Evolutionary conservation across 352 stramenopile species (phyloP).

Genomic region (Phytophthora pini): DNA sequence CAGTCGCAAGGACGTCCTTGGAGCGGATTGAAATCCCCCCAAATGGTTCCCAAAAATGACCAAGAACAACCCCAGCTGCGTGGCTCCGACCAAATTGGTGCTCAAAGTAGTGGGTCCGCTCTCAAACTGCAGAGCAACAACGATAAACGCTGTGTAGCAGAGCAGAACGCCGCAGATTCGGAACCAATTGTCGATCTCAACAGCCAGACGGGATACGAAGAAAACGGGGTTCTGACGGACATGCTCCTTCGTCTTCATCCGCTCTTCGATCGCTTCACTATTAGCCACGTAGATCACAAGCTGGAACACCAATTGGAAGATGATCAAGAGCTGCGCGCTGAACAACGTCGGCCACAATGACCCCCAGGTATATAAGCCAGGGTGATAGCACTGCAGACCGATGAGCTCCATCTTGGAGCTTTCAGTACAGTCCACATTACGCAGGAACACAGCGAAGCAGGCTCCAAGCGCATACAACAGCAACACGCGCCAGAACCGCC

Average conservation of each 20-base stretch:
- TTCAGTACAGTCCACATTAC: conserved; percentile 76
- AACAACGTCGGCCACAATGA: conserved; percentile 85
- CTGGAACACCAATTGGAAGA: conserved; percentile 86
- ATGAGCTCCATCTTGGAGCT: conserved; percentile 58
- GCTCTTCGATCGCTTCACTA: conserved; percentile 71
- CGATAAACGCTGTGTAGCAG: conserved; percentile 78
- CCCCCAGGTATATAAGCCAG: conserved; percentile 61
- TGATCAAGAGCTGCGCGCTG: conserved; percentile 83
- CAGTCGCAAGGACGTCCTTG: conserved; percentile 71
- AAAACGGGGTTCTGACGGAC: conserved; percentile 76
- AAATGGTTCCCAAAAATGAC: conserved; percentile 78
- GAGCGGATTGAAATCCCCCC: conserved; percentile 62
- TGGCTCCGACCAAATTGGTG: conserved; percentile 68
- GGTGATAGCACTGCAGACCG: conserved; percentile 76
- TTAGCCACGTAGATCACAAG: conserved; percentile 86
- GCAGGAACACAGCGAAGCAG: conserved; percentile 80
- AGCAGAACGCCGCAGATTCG: conserved; percentile 65
- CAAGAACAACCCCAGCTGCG: conserved; percentile 71
- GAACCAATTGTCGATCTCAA: conserved; percentile 84
- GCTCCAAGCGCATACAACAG: conserved; percentile 73
- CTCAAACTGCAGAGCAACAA: conserved; percentile 75
- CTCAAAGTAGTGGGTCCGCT: conserved; percentile 51
- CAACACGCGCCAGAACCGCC: conserved; percentile 80
- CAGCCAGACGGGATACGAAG: conserved; percentile 71
- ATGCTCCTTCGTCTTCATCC: conserved; percentile 63